Conservation (phyloP, 2,329 filamentous ascomycete species). For the Ophiostoma himal-ulmi region DNA sequence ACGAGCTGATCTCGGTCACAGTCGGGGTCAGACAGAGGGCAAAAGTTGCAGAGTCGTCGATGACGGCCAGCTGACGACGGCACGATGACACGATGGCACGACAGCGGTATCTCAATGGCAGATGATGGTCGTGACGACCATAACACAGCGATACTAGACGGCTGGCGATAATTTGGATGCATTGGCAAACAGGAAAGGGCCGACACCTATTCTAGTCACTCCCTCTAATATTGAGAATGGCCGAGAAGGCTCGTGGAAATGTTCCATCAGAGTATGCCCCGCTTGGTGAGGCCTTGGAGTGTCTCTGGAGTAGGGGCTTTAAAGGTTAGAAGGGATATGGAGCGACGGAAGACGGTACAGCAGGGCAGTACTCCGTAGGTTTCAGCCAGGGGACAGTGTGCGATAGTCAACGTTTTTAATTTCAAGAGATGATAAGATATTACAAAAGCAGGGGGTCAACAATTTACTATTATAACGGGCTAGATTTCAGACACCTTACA, state of each 20-base stretch:
- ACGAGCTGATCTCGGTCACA: not conserved
- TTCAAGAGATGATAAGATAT: no score
- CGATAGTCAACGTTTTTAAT: not conserved
- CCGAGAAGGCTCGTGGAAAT: slow-evolving; percentile 13
- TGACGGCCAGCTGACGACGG: not conserved
- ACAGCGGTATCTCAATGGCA: not conserved
- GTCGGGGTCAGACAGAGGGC: not conserved
- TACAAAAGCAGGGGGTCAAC: no score
- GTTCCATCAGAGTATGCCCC: slow-evolving; percentile 8
- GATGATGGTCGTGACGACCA: not conserved
- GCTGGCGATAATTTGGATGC: not conserved
- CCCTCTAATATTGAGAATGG: not conserved
- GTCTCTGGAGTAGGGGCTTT: not conserved
- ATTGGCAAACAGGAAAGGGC: not conserved
- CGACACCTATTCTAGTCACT: not conserved
- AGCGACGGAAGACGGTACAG: not conserved
- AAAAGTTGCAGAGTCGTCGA: not conserved
- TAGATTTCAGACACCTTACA: no score
- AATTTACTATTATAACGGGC: no score
- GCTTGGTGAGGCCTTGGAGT: not conserved
- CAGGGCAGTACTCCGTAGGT: not conserved
- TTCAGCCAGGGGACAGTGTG: not conserved
- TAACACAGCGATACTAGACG: not conserved
- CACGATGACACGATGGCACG: not conserved
- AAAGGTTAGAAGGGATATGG: not conserved